These are phyloP conservation scores for Wolfiporia cocos DNA, from an alignment of 1,284 basidiomycete species.

Conservation along the genomic window DNA sequence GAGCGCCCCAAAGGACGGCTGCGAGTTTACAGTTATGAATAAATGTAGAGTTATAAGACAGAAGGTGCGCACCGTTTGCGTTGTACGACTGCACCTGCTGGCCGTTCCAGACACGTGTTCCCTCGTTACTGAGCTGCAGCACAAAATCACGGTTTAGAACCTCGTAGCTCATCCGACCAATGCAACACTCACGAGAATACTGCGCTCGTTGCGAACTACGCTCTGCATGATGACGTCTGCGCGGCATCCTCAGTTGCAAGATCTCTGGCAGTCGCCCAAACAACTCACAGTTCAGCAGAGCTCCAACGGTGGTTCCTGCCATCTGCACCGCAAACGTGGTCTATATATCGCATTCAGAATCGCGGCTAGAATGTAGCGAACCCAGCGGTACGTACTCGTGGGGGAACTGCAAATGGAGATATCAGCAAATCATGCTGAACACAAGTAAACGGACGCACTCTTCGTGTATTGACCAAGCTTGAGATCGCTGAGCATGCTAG, in stretches of 20 bases:
- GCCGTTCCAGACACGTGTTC: slow-evolving; percentile 44
- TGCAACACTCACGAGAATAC: slow-evolving; percentile 12
- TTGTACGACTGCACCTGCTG: slow-evolving; percentile 38
- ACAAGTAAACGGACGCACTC: slow-evolving; percentile 30
- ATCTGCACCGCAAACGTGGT: slow-evolving; percentile 45
- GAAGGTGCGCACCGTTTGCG: slow-evolving; percentile 31
- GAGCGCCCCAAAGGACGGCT: slow-evolving; percentile 52
- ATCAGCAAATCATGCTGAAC: not conserved
- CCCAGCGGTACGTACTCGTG: not conserved
- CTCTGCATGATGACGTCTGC: slow-evolving; percentile 21
- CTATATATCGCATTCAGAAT: too few species aligned
- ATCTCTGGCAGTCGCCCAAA: not conserved
- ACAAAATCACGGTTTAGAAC: too few species aligned
- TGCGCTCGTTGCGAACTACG: slow-evolving; percentile 20
- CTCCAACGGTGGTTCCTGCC: slow-evolving; percentile 41
- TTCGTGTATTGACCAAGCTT: slow-evolving; percentile 50
- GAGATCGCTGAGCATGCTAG: slow-evolving; percentile 34
- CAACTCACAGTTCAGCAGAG: slow-evolving; percentile 20
- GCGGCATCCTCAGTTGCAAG: not conserved
- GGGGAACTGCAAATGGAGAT: slow-evolving; percentile 1
- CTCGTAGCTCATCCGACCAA: too few species aligned
- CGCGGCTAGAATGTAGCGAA: too few species aligned
- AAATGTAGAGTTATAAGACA: not conserved
- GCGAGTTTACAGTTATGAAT: not conserved
- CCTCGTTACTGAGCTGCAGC: slow-evolving; percentile 36